Evolutionary conservation across 345 rosid genomes (phyloP), one percentile per base, ranked within the genome.

Genomic region (Turnera subulata): DNA sequence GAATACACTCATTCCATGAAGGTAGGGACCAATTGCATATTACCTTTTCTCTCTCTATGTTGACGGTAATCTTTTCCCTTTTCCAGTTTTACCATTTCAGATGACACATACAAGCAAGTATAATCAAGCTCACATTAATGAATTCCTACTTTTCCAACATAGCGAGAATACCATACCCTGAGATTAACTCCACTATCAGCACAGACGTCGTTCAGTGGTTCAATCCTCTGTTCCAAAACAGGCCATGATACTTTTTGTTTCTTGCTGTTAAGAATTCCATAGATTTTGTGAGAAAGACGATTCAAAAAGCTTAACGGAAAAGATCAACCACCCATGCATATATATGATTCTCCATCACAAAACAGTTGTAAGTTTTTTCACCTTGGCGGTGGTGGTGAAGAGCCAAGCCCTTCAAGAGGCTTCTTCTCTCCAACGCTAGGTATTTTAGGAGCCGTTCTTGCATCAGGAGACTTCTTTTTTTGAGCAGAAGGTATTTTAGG

Each of bases 121-220:
- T n/a, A n/a, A n/a, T n/a, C n/a, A n/a, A n/a, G n/a, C n/a, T n/a
- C n/a, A n/a, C n/a, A n/a, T n/a, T n/a, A n/a, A n/a, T n/a, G n/a
- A n/a, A n/a, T n/a, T n/a, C n/a, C n/a, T n/a, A n/a, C n/a, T n/a
- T n/a, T n/a, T 29, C 35, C 8, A 8, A 8, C 35, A 4, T 29
- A 3, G 35, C 35, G 8, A 3, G 8, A 29, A 69, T 60, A 68
- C 29, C 73, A 39, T 80, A 90, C 99, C 91, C 86, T 78, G 63
- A 94, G 87, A 80, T 90, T 84, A 67, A 94, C 96, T 51, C 99
- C 99, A 65, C 99, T 94, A 78, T 90, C 97, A 76, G 95, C 97
- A 67, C 97, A 85, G 53, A 90, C 97, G 77, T 90, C 99, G 74
- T 88, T 94, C 61, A 94, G 96, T 62, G 88, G 99, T 61, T 88